Conservation (phyloP, 495 filamentous ascomycete species). For the Aspergillus affinis region DNA sequence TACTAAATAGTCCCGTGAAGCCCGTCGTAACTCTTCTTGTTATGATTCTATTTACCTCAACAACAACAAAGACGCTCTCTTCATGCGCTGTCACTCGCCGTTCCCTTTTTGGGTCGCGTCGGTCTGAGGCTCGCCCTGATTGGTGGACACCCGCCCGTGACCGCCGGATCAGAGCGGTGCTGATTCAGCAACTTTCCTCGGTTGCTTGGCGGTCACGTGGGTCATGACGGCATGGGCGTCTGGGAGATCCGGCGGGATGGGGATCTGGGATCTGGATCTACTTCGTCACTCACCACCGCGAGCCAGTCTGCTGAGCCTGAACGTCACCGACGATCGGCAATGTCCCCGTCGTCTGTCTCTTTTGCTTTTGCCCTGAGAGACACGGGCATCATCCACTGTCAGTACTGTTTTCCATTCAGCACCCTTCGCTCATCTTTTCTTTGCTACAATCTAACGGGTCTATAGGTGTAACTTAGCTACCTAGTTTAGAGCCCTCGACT, state of each 20-base stretch:
- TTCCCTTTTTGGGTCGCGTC: slow-evolving; percentile 40
- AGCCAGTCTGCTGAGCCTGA: no score
- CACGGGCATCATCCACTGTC: no score
- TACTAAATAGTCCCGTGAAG: neutral
- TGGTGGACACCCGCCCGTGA: slow-evolving; percentile 23
- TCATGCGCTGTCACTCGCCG: slow-evolving; percentile 21
- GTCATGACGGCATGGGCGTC: slow-evolving; percentile 11
- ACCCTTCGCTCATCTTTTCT: neutral
- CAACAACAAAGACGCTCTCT: slow-evolving; percentile 2
- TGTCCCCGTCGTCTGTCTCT: neutral
- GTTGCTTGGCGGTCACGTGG: slow-evolving; percentile 17
- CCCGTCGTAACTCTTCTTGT: no score
- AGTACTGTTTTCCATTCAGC: no score
- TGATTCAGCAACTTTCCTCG: slow-evolving; percentile 25
- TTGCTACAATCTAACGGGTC: neutral
- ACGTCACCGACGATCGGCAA: neutral
- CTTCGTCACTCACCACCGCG: no score
- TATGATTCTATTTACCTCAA: neutral
- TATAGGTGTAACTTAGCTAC: neutral
- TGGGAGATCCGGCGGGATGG: neutral
- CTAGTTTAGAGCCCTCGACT: neutral
- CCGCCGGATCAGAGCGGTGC: slow-evolving; percentile 18
- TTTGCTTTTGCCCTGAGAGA: neutral
- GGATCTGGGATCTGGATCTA: neutral
- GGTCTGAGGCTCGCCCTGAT: slow-evolving; percentile 24